Percentiles rank a stretch among this genome's conserved stretches.
These are phyloP conservation scores for Eutypella sp. DNA, from an alignment of 2,329 filamentous ascomycete genomes.

Conservation along the genomic window DNA sequence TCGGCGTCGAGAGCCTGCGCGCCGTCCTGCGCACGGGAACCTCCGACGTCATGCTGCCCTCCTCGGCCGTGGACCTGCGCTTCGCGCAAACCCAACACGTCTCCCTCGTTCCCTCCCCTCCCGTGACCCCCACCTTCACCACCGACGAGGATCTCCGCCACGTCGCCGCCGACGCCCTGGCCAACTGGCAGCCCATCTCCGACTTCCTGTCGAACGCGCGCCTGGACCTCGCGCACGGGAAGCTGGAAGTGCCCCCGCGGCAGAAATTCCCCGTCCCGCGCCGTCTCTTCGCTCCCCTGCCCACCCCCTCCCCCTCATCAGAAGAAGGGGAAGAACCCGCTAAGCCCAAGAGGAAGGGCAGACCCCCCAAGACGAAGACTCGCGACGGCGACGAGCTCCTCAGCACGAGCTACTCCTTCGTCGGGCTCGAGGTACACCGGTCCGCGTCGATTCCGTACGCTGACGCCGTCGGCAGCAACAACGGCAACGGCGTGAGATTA, in stretches of 20 bases:
- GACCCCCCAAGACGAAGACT: background rate
- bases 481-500: conserved; percentile 35
- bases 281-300: conserved; percentile 13
- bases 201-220: conserved; percentile 40
- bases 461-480: background rate
- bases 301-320: background rate
- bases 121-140: conserved; percentile 2
- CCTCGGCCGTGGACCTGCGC: conserved; percentile 43
- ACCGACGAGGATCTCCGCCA: background rate
- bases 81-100: conserved; percentile 34
- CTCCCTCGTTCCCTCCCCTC: conserved; percentile 22
- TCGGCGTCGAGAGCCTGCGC: conserved; percentile 28
- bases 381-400: conserved; percentile 1
- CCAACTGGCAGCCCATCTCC: conserved; percentile 29
- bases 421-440: conserved; percentile 49
- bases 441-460: conserved; percentile 36
- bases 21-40: conserved; percentile 33
- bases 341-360: background rate
- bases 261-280: conserved; percentile 28
- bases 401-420: conserved; percentile 37
- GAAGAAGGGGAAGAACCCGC: background rate
- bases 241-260: conserved; percentile 31
- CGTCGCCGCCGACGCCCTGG: conserved; percentile 14
- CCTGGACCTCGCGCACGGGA: conserved; percentile 40
- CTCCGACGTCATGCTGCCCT: conserved; percentile 43